These are phyloP conservation scores for Alloteropsis semialata DNA, from an alignment of 176 grass and related monocot species.

Conservation along the genomic window DNA sequence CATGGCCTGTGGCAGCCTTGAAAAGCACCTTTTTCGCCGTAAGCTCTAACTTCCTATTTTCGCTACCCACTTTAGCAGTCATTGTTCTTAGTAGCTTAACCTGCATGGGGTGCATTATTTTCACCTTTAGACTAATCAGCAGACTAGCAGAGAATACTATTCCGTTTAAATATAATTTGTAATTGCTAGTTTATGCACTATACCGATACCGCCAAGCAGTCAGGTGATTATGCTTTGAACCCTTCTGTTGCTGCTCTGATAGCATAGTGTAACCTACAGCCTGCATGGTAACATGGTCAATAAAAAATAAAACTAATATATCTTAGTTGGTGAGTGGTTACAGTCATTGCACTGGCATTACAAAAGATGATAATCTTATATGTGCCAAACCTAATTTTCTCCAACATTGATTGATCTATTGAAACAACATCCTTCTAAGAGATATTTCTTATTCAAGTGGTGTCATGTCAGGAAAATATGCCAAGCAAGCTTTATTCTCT, in stretches of 20 bases:
- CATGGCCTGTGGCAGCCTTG: conserved; percentile 93
- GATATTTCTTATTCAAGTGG: neutral
- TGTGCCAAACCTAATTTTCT: neutral
- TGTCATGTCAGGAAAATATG: conserved; percentile 14
- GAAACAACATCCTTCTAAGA: neutral
- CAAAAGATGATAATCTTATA: neutral
- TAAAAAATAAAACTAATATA: neutral
- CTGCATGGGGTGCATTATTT: neutral
- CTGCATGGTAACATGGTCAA: neutral
- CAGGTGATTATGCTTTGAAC: neutral
- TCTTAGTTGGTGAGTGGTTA: no score
- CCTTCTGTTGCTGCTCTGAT: neutral
- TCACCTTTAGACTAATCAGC: neutral
- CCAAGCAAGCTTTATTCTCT: neutral
- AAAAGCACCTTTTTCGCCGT: conserved; percentile 94
- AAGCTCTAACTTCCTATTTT: conserved; percentile 28
- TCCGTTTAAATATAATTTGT: neutral
- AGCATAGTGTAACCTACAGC: neutral
- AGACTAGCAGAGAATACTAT: no score
- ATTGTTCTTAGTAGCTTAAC: neutral
- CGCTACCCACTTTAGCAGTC: neutral
- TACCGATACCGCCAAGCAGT: no score
- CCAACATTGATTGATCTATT: conserved; percentile 3
- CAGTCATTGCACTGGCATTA: neutral
- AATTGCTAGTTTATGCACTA: no score